A percentile compares a stretch with the other conserved stretches of the same genome.
Evolutionary conservation across 2,329 filamentous ascomycete genomes (phyloP).

Genomic region (Aspergillus ochraceoroseus): DNA sequence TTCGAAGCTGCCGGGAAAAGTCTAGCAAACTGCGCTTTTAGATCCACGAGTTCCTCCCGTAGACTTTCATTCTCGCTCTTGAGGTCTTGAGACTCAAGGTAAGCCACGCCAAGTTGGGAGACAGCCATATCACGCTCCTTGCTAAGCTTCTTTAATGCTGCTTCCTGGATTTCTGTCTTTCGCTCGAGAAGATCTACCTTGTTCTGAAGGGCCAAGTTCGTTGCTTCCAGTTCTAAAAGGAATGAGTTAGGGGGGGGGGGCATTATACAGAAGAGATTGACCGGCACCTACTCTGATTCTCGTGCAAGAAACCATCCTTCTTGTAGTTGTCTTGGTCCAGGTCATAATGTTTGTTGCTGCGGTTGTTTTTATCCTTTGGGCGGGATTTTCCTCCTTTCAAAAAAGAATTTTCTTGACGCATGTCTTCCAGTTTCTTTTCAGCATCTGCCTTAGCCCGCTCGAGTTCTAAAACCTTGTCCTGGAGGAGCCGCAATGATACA

Average conservation of each 20-base stretch:
- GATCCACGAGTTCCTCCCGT: slow-evolving; percentile 37
- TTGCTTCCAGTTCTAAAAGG: slow-evolving; percentile 46
- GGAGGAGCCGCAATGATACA: slow-evolving; percentile 54
- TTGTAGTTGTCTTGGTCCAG: slow-evolving; percentile 46
- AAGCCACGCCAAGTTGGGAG: slow-evolving; percentile 54
- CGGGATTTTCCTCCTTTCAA: slow-evolving; percentile 44
- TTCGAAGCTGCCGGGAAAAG: slow-evolving; percentile 22
- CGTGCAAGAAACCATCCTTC: slow-evolving; percentile 30
- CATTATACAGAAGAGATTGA: not conserved
- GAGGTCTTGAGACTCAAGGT: slow-evolving; percentile 48
- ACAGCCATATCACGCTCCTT: slow-evolving; percentile 56
- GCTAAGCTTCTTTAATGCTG: slow-evolving; percentile 51
- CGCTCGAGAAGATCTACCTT: slow-evolving; percentile 53
- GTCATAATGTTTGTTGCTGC: slow-evolving; percentile 24
- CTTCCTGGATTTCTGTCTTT: slow-evolving; percentile 52
- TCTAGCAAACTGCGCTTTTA: slow-evolving; percentile 35
- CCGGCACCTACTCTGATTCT: slow-evolving; percentile 39
- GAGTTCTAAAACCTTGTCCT: slow-evolving; percentile 54
- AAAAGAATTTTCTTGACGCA: slow-evolving; percentile 50
- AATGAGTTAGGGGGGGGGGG: slow-evolving; percentile 22
- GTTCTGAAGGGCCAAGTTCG: slow-evolving; percentile 52
- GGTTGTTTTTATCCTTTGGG: slow-evolving; percentile 38
- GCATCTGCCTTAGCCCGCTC: slow-evolving; percentile 53
- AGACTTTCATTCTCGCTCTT: slow-evolving; percentile 40
- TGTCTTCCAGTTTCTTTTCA: slow-evolving; percentile 48